Evolutionary conservation across 352 stramenopile species (phyloP), one percentile per base, ranked within the genome.

Genomic region (Globisporangium radiosum): DNA sequence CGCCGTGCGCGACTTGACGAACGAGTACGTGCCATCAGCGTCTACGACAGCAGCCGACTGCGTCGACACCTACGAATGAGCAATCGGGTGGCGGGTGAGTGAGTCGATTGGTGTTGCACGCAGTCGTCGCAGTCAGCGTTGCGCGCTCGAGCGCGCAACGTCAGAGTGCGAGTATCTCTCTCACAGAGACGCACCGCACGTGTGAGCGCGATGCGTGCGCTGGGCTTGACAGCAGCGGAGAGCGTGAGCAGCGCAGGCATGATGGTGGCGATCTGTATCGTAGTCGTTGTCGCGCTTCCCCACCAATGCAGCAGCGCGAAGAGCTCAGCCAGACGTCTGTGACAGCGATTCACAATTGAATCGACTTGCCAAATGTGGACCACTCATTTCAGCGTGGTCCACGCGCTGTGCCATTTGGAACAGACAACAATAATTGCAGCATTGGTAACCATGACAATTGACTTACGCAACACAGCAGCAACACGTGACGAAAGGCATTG

Each of bases 1-100:
- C 53, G 78, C 82, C 14, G 66, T 65, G 57, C 85, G 85, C 38
- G 80, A 60, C 70, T 90, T 75, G 4, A 92, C 81, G 59, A 85
- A 94, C 57, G 71, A 87, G 68, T 94, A 94, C 38, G 75, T 59
- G 47, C 76, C 76, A 17, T 80, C 64, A 47, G 62, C 64, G 36
- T 60, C 56, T 8, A 56, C n/a, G 39, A 56, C 47, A 43, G 54
- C 42, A 2, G 39, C 52, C 3, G 54, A 50, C 54, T 65, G 60
- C 8, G 60, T 65, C 33, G 60, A 55, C 33, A 15, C 40, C 57
- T 63, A 15, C n/a, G 45, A 17, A 50, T 15, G n/a, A 50, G 45
- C 14, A 14, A n/a, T 17, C 10, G 15, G 14, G 4, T 8, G 45
- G 13, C 45, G 19, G 8, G 10, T 48, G 17, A 36, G 45, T 50